These are phyloP conservation scores for Mycena capillaripes DNA, from an alignment of 768 basidiomycete species.

Conservation along the genomic window DNA sequence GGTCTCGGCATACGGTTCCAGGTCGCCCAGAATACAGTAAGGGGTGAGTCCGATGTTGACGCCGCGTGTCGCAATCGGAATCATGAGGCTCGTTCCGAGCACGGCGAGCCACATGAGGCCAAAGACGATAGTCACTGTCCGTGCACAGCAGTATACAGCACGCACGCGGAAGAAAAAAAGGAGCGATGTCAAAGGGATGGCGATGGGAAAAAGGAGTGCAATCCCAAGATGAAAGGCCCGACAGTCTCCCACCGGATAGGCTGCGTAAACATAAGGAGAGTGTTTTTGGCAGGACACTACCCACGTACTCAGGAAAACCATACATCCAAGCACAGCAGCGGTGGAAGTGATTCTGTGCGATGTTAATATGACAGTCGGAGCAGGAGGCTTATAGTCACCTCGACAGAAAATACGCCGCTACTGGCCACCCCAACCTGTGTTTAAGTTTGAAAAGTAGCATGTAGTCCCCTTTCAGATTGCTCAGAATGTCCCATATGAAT, in stretches of 20 bases:
- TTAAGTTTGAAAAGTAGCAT: neutral
- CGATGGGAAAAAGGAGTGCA: slow-evolving; percentile 1
- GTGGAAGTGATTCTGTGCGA: neutral
- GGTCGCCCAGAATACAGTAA: neutral
- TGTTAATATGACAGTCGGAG: neutral
- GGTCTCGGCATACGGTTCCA: neutral
- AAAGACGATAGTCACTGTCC: slow-evolving; percentile 7
- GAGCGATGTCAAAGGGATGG: slow-evolving; percentile 1
- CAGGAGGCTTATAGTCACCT: neutral
- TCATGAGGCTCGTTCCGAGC: neutral
- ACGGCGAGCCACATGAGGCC: neutral
- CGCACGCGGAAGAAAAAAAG: slow-evolving; percentile 22
- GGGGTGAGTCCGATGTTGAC: slow-evolving; percentile 10
- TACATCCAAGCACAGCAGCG: neutral
- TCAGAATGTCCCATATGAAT: slow-evolving; percentile 21
- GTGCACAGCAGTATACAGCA: neutral
- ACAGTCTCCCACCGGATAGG: neutral
- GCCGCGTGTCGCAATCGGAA: slow-evolving; percentile 3
- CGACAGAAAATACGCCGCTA: neutral
- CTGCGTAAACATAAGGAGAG: neutral
- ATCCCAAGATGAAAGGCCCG: neutral
- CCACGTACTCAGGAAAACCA: slow-evolving; percentile 12
- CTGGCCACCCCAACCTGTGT: neutral
- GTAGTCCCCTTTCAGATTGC: slow-evolving; percentile 3
- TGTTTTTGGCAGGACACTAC: neutral